Evolutionary conservation across 169 alveolate species (phyloP).

Genomic region (Eimeria mitis): DNA sequence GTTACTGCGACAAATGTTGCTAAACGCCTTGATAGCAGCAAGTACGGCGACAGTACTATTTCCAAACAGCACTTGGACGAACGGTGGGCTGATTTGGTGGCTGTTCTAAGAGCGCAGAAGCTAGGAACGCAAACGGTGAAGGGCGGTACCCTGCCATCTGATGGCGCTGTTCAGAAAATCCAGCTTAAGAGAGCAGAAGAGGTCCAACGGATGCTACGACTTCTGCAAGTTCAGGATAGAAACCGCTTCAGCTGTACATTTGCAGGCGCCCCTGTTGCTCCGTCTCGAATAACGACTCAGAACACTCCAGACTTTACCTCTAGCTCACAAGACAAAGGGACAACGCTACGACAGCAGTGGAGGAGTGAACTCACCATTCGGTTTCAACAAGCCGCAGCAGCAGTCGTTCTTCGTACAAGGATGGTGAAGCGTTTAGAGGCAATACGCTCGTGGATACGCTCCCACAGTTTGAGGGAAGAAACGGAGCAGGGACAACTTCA

Average conservation of each 20-base stretch:
- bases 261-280: slow-evolving; percentile 35
- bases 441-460: slow-evolving; percentile 40
- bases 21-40: slow-evolving; percentile 27
- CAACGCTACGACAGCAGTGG: background rate
- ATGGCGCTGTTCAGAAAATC: background rate
- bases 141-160: slow-evolving; percentile 34
- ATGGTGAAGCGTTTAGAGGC: slow-evolving; percentile 1
- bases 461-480: slow-evolving; percentile 6
- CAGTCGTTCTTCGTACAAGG: slow-evolving; percentile 3
- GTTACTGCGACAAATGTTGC: background rate
- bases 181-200: slow-evolving; percentile 13
- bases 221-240: slow-evolving; percentile 39
- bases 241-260: slow-evolving; percentile 31
- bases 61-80: slow-evolving; percentile 39
- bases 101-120: slow-evolving; percentile 20
- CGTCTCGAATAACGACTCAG: background rate
- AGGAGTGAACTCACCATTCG: background rate
- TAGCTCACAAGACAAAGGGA: background rate
- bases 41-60: background rate
- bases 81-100: slow-evolving; percentile 54
- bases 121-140: slow-evolving; percentile 34
- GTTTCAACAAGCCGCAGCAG: slow-evolving; percentile 35
- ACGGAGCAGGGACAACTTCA: background rate
- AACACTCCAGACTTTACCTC: background rate
- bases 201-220: background rate